A percentile compares a stretch with the other conserved stretches of the same genome.
Evolutionary conservation across 2,329 filamentous ascomycete species (phyloP).

Genomic region (Cladosporium austrohemisphaericum): DNA sequence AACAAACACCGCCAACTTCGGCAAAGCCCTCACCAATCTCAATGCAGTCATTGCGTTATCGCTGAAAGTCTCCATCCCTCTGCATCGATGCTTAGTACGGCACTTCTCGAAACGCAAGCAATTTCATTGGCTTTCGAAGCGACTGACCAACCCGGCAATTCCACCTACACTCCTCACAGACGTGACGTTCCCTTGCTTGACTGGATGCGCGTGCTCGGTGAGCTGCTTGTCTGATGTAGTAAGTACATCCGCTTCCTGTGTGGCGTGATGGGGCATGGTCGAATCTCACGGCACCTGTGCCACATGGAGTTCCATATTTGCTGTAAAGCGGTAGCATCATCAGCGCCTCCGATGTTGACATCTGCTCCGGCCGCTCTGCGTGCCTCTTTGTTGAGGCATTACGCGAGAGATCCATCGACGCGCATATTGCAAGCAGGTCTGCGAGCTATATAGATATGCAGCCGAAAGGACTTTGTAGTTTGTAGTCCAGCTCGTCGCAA

Average conservation of each 20-base stretch:
- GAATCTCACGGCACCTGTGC: too few species aligned
- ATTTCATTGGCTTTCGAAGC: background rate
- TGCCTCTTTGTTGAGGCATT: background rate
- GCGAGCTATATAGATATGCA: background rate
- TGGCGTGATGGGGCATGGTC: background rate
- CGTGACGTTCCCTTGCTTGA: too few species aligned
- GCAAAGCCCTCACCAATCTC: too few species aligned
- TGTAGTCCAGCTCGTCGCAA: background rate
- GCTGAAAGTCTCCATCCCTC: background rate
- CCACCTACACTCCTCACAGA: too few species aligned
- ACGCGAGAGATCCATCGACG: background rate
- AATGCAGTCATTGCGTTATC: slow-evolving; percentile 7
- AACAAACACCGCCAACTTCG: too few species aligned
- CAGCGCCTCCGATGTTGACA: slow-evolving; percentile 4
- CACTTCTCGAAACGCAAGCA: background rate
- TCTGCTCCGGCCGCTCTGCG: background rate
- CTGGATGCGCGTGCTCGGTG: too few species aligned
- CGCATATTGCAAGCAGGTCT: background rate
- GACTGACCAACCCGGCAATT: background rate
- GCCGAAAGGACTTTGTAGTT: background rate
- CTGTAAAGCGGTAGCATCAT: slow-evolving; percentile 3
- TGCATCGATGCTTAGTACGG: too few species aligned
- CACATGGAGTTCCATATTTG: background rate
- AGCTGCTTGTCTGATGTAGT: too few species aligned
- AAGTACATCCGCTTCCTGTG: too few species aligned